Evolutionary conservation across 208 protist genomes (phyloP).

Genomic region (Phytomonas francai): DNA sequence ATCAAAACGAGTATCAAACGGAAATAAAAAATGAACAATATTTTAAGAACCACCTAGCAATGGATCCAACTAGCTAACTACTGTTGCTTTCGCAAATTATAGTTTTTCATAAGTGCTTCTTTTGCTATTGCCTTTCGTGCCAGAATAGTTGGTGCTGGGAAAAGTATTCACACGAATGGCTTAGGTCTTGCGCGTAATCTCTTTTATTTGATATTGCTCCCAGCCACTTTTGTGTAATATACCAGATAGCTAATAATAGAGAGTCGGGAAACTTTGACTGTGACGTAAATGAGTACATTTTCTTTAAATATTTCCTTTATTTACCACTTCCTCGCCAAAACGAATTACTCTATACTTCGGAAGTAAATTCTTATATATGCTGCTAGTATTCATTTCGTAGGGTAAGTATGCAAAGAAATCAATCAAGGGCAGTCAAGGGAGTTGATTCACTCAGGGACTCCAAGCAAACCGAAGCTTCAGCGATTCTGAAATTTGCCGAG

Average conservation of each 20-base stretch:
- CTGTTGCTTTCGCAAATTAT: not conserved
- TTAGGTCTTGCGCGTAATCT: not conserved
- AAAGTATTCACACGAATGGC: not conserved
- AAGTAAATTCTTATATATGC: not conserved
- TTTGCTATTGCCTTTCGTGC: not conserved
- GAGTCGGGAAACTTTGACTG: not conserved
- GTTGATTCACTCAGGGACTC: not conserved
- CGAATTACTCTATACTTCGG: not conserved
- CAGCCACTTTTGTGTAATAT: not conserved
- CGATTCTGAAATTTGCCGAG: constrained; percentile 31
- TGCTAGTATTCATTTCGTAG: not conserved
- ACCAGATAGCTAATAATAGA: not conserved
- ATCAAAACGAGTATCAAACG: not conserved
- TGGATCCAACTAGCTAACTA: not conserved
- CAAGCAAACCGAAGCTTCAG: constrained; percentile 16
- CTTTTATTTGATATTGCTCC: not conserved
- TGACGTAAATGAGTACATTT: not conserved
- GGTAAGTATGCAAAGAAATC: not conserved
- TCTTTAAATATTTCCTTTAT: not conserved
- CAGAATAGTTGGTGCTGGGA: not conserved
- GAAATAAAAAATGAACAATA: not conserved
- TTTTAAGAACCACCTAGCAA: not conserved
- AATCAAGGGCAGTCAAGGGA: not conserved
- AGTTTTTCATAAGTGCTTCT: not conserved
- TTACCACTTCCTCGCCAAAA: not conserved